Conservation (phyloP, 345 rosid species). For the Populus ilicifolia region DNA sequence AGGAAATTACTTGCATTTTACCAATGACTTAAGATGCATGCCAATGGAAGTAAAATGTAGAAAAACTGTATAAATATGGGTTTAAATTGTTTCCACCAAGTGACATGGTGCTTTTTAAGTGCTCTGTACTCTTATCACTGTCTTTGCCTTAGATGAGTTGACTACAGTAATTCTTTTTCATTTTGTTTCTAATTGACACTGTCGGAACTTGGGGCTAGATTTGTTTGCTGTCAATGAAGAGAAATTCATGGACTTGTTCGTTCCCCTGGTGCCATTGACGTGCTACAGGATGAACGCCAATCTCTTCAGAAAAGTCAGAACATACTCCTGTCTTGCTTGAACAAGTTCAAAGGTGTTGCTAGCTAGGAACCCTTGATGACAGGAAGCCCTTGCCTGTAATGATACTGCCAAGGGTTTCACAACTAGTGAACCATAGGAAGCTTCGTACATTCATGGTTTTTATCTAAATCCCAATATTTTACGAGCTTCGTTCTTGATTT, state of each 20-base stretch:
- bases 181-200: constrained; percentile 15
- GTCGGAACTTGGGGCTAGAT: constrained; percentile 86
- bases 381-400: background rate
- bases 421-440: constrained; percentile 11
- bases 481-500: background rate
- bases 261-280: constrained; percentile 88
- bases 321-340: constrained; percentile 80
- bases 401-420: constrained; percentile 15
- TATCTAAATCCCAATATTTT: background rate
- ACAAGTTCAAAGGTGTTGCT: constrained; percentile 74
- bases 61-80: background rate
- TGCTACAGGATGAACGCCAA: constrained; percentile 62
- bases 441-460: background rate
- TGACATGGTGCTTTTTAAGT: background rate
- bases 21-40: background rate
- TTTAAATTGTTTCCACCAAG: background rate
- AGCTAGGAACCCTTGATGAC: constrained; percentile 49
- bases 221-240: constrained; percentile 84
- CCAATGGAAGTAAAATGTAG: background rate
- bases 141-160: background rate
- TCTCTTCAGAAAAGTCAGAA: constrained; percentile 82
- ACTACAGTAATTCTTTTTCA: background rate
- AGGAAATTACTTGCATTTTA: background rate
- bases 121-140: background rate
- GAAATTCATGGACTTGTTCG: constrained; percentile 93